Conservation (phyloP, 768 basidiomycete species). For the Suillus clintonianus region DNA sequence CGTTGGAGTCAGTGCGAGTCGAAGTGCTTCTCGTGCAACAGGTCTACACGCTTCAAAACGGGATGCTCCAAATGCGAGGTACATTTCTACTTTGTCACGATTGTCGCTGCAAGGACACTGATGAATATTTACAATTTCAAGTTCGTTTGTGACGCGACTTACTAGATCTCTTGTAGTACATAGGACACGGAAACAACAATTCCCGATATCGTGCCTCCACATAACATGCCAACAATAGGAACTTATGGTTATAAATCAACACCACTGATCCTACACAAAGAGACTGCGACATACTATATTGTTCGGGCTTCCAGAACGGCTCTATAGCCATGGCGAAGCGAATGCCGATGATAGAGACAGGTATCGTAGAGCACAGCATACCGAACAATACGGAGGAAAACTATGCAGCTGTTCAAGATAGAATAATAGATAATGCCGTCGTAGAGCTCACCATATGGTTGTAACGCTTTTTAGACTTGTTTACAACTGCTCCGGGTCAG, state of each 20-base stretch:
- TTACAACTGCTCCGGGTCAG: constrained; percentile 51
- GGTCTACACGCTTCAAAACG: constrained; percentile 83
- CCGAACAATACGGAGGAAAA: constrained; percentile 66
- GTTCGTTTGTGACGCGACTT: constrained; percentile 22
- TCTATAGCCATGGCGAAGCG: constrained; percentile 73
- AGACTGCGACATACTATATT: constrained; percentile 58
- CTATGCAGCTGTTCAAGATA: constrained; percentile 30
- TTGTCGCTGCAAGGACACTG: constrained; percentile 58
- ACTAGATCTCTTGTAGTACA: constrained; percentile 79
- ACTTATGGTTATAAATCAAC: constrained; percentile 43
- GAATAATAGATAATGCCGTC: background rate
- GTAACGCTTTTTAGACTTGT: constrained; percentile 76
- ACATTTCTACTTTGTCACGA: constrained; percentile 81
- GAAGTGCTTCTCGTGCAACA: constrained; percentile 76
- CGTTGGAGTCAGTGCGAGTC: constrained; percentile 75
- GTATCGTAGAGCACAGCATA: constrained; percentile 77
- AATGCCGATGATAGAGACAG: constrained; percentile 75
- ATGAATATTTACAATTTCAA: background rate
- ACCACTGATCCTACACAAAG: background rate
- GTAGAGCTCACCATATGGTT: constrained; percentile 62
- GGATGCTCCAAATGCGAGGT: constrained; percentile 84
- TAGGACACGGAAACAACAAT: constrained; percentile 71
- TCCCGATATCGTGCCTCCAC: constrained; percentile 76
- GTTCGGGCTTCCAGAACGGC: constrained; percentile 84
- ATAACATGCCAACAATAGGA: constrained; percentile 84